phyloP scores from a whole-genome alignment of 768 basidiomycete genomes.

The Exsudoporus frostii region DNA sequence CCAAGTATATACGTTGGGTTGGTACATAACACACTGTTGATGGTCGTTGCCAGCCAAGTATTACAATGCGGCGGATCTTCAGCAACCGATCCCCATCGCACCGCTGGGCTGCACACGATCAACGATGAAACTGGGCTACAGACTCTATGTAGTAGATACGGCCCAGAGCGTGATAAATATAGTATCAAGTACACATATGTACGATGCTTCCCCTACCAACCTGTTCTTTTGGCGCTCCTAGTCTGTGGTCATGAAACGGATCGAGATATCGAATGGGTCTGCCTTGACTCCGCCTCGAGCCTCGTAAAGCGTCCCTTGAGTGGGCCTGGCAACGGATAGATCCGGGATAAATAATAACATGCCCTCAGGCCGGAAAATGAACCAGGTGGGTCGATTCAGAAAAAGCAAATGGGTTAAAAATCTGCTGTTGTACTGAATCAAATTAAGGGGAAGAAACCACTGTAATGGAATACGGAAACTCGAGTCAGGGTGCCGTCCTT shows the following conservation, averaged over 20 bases:
- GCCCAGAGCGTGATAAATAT: slow-evolving; percentile 20
- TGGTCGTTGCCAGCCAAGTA: background rate
- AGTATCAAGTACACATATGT: slow-evolving; percentile 21
- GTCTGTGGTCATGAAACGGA: slow-evolving; percentile 3
- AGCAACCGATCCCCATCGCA: slow-evolving; percentile 9
- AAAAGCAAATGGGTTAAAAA: slow-evolving; percentile 13
- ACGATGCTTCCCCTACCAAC: slow-evolving; percentile 3
- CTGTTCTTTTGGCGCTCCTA: slow-evolving; percentile 6
- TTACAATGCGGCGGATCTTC: background rate
- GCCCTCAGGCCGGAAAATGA: slow-evolving; percentile 9
- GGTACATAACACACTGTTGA: background rate
- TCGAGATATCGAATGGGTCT: background rate
- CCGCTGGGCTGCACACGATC: background rate
- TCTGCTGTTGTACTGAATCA: slow-evolving; percentile 18
- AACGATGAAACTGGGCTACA: background rate
- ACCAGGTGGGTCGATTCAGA: slow-evolving; percentile 19
- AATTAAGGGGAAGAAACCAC: slow-evolving; percentile 13
- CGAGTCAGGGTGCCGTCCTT: slow-evolving; percentile 18
- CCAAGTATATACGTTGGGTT: no score
- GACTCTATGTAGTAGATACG: slow-evolving; percentile 14
- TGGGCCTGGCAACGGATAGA: slow-evolving; percentile 15
- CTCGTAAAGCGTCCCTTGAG: slow-evolving; percentile 1
- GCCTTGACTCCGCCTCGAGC: slow-evolving; percentile 5
- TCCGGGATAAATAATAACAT: slow-evolving; percentile 27
- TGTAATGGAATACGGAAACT: slow-evolving; percentile 20